Evolutionary conservation across 2,329 filamentous ascomycete genomes (phyloP).

Genomic region (Beauveria brongniartii): DNA sequence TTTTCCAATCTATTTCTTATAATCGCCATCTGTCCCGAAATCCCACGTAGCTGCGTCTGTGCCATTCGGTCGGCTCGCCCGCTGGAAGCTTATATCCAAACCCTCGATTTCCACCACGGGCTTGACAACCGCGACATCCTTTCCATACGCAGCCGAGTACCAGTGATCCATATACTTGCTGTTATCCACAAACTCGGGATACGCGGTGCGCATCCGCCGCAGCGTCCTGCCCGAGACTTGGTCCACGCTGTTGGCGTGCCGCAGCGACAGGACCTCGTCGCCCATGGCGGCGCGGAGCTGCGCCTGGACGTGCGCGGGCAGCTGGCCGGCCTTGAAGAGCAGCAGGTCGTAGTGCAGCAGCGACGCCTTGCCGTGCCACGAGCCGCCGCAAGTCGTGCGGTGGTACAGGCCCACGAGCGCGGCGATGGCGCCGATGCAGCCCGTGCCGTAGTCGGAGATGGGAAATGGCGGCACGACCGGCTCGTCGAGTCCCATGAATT

Average conservation of each 20-base stretch:
- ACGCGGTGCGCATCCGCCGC: slow-evolving; percentile 42
- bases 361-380: slow-evolving; percentile 56
- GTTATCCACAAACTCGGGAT: slow-evolving; percentile 46
- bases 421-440: slow-evolving; percentile 62
- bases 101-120: slow-evolving; percentile 38
- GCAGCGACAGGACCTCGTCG: slow-evolving; percentile 45
- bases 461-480: slow-evolving; percentile 59
- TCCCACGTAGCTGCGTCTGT: slow-evolving; percentile 51
- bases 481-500: slow-evolving; percentile 52
- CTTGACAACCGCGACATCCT: slow-evolving; percentile 32
- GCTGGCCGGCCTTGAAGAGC: slow-evolving; percentile 51
- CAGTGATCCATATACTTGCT: slow-evolving; percentile 40
- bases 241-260: slow-evolving; percentile 57
- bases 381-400: slow-evolving; percentile 55
- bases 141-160: slow-evolving; percentile 34
- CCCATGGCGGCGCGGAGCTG: slow-evolving; percentile 40
- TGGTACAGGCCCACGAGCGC: slow-evolving; percentile 56
- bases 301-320: slow-evolving; percentile 44
- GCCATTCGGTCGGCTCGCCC: slow-evolving; percentile 41
- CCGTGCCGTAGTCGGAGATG: slow-evolving; percentile 61
- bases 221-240: slow-evolving; percentile 54
- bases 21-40: slow-evolving; percentile 36
- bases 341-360: slow-evolving; percentile 62
- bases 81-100: slow-evolving; percentile 35
- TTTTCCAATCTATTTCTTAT: slow-evolving; percentile 7